Conservation (phyloP, 345 rosid species). For the Murraya koenigii region DNA sequence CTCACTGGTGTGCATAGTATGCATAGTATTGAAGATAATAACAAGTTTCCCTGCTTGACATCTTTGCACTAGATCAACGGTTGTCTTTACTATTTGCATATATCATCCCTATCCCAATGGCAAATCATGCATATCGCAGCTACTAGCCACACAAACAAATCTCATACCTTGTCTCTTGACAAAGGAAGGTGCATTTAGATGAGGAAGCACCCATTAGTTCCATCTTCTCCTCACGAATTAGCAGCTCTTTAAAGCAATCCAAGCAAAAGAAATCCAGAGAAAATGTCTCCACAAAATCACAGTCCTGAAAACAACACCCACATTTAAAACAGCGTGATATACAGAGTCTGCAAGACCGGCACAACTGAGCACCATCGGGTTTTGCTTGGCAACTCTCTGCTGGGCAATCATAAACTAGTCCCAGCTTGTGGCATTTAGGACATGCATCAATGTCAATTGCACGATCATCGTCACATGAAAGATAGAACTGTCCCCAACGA, state of each 20-base stretch:
- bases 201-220: conserved; percentile 18
- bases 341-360: conserved; percentile 89
- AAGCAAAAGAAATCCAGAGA: conserved; percentile 72
- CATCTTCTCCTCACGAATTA: conserved; percentile 27
- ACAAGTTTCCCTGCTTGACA: not conserved
- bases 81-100: not conserved
- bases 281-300: conserved; percentile 86
- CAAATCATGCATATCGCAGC: not conserved
- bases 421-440: conserved; percentile 69
- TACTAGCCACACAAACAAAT: conserved; percentile 25
- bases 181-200: conserved; percentile 15
- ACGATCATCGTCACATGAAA: conserved; percentile 71
- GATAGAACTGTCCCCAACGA: conserved; percentile 48
- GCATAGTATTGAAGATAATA: not conserved
- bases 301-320: conserved; percentile 77
- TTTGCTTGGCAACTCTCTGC: conserved; percentile 64
- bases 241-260: conserved; percentile 45
- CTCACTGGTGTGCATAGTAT: too few relatives aligned
- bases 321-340: conserved; percentile 73
- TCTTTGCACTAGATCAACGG: not conserved
- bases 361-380: conserved; percentile 34
- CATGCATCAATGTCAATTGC: conserved; percentile 80
- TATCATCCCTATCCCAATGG: not conserved
- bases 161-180: conserved; percentile 20
- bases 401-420: conserved; percentile 92